These are phyloP conservation scores for Neurospora sp. DNA, from an alignment of 2,329 filamentous ascomycete species.

Conservation along the genomic window DNA sequence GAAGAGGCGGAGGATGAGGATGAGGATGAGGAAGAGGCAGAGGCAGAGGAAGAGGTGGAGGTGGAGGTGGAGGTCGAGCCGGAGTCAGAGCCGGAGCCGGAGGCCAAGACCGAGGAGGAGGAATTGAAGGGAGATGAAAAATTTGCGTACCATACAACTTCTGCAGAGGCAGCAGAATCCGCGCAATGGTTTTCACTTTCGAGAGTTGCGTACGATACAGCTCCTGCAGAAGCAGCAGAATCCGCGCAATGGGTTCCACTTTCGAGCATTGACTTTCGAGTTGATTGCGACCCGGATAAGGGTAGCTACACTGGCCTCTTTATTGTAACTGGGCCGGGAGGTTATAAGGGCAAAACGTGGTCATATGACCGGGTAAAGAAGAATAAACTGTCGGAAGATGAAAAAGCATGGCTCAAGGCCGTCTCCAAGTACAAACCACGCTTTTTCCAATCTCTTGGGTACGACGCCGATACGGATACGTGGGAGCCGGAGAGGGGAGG, in stretches of 20 bases:
- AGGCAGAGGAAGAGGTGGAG: too few relatives aligned
- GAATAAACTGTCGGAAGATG: not conserved
- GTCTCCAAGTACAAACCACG: fast-evolving
- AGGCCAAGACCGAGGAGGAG: not conserved
- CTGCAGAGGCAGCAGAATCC: not conserved
- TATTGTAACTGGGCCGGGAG: not conserved
- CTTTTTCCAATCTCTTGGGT: not conserved
- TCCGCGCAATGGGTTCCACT: not conserved
- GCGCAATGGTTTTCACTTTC: not conserved
- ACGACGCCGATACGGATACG: not conserved
- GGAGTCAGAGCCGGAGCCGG: not conserved
- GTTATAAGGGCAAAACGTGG: not conserved
- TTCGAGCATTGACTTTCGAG: not conserved
- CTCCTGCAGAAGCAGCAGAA: not conserved
- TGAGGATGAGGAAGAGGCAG: too few relatives aligned
- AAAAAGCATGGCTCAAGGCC: not conserved
- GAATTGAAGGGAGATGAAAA: not conserved
- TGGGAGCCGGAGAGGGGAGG: not conserved
- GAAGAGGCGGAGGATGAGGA: too few relatives aligned
- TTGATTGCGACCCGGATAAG: not conserved
- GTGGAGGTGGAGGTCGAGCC: too few relatives aligned
- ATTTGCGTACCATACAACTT: not conserved
- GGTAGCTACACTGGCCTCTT: not conserved
- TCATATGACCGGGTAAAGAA: not conserved
- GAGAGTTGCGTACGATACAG: too few relatives aligned